Evolutionary conservation across 495 filamentous ascomycete species (phyloP), one percentile per base, ranked within the genome.

Genomic region (Hypoxylon trugodes): DNA sequence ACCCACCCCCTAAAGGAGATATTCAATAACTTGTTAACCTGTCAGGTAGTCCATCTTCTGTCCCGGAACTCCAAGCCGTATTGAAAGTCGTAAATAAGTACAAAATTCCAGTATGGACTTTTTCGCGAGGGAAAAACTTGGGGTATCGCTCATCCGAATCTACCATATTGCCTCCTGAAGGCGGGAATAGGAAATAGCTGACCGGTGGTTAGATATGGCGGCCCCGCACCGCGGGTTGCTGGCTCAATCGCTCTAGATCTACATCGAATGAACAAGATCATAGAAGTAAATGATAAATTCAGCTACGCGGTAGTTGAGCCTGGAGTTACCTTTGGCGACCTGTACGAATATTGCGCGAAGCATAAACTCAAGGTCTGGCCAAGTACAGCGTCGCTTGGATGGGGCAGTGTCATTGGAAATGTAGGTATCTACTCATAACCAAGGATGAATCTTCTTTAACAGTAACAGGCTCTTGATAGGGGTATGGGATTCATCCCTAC

Each of bases 391-490:
- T 80, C 79, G 47, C 68, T 87, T n/a, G 84, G 83, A 36, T 82
- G 84, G 68, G 84, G 84, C 3, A 83, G 80, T 12, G 79, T 86
- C 1, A 41, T 86, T 15, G 84, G 84, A 19, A 86, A 87, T 74
- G 76, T 75, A 53, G 24, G 55, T 73, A 33, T 43, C 42, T 19
- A 45, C 30, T 28, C 21, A 37, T 4, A 21, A 12, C 26, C 2
- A n/a, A 37, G 28, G 30, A 45, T 1, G 22, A 2, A 21, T 15
- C 32, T 25, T 12, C 28, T 36, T 59, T 41, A 28, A 65, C 28
- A n/a, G 0, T 2, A 15, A 45, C 37, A 78, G 76, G 69, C 76
- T 4, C 64, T 81, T 3, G 78, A 81, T 41, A 69, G 76, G 10
- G 75, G 76, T 7, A 65, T 75, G 65, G 78, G 79, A 15, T 80